Base-by-base conservation (phyloP, 768 basidiomycete genomes). In the Tulasnella sp. region DNA sequence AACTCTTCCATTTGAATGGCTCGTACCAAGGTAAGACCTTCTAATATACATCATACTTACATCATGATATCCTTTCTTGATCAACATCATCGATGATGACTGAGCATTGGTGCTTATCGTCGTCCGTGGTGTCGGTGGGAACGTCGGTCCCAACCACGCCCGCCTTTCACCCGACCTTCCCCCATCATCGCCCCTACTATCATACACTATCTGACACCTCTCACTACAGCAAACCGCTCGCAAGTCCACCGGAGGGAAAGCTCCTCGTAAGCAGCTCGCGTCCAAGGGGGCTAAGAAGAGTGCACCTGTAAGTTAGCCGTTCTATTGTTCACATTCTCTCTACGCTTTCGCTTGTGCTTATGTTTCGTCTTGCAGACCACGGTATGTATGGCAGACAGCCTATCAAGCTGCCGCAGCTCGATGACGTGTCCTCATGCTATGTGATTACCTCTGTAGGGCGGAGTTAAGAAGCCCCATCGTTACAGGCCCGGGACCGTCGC, bases 281-380 rank as follows among this genome's bases (percentile, higher is more conserved):
- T 73, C 75, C 68, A 76, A 76, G 70, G 73, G 72, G 56, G 74
- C 75, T 50, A 69, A 73, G 62, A 76, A 76, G 70, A 69, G 68
- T 24, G 69, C 73, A 10, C 58, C 68, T 57, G 65, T 46, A 50
- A 61, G 62, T 60, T 4, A 9, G n/a, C 2, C 59, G 21, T 59
- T 4, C 11, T 27, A 11, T 24, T 38, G 38, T 60, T 27, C 62
- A n/a, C 50, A 27, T 19, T 64, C 52, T 25, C 54, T 24, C 50
- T 45, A 21, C 61, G 25, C 57, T 15, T 15, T 42, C 30, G 25
- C 41, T 27, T 38, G 25, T 29, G 29, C 54, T 42, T 43, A 44
- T 38, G 15, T 15, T 38, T 15, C 34, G 34, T 15, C 5, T 43
- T 56, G 22, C 25, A 56, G 54, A 56, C 54, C 30, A 56, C 54